Base-by-base conservation (phyloP, 768 basidiomycete species). In the Tephrocybe rancida region DNA sequence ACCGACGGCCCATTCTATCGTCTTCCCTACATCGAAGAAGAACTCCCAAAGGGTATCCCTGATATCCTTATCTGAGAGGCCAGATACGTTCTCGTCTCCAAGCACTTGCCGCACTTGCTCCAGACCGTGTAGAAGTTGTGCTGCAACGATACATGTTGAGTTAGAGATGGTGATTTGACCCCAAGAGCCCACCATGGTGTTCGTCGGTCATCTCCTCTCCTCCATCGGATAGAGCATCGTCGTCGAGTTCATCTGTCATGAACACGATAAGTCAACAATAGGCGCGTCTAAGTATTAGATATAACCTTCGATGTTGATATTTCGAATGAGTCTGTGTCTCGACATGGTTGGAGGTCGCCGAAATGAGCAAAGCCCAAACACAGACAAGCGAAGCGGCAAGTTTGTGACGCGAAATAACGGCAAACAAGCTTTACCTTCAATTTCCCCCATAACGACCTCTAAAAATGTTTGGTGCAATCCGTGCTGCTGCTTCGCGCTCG, bases 301-400 rank as follows among this genome's bases (percentile, higher is more conserved):
- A 53, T 70, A 42, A 87, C 90, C 87, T 53, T 84, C 76, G 37
- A 97, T 75, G 68, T 97, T 85, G 25, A 98, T 74, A 72, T 95
- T 94, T 58, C 90, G 80, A 58, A 98, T 79, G 71, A 87, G 82
- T 65, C 95, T 86, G 72, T 98, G 97, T 69, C 97, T 81, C 5
- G 96, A 98, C 94, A 98, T 94, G 56, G 22, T 47, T 7, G 30
- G 0, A 27, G 55, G 1, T 32, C 13, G 38, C 14, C n/a, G 39
- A 43, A 18, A 25, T 29, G 27, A 24, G 10, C 18, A 14, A 39
- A 30, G 13, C 18, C 30, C 52, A 59, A 64, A 58, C 52, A 50
- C 14, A 30, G 43, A 18, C 50, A 48, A 52, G 24, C 26, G 22
- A n/a, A n/a, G n/a, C n/a, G n/a, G n/a, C n/a, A 5, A 5, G 9